Percentiles rank a stretch among this genome's conserved stretches.
These are phyloP conservation scores for Plantago coronopus DNA, from an alignment of 305 asterid species.

Conservation along the genomic window DNA sequence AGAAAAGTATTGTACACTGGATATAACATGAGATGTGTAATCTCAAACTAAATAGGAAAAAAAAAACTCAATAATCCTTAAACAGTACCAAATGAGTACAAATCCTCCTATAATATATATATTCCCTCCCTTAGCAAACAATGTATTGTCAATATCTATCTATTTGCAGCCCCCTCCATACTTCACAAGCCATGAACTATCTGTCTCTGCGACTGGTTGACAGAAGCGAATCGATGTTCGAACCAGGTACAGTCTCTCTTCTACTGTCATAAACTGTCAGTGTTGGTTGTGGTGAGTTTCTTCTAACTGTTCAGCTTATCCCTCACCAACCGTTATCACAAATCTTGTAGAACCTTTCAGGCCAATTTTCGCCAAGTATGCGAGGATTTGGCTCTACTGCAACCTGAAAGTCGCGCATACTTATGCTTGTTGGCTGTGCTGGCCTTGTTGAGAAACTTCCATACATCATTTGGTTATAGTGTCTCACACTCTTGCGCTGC, in stretches of 20 bases:
- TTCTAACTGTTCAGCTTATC: conserved; percentile 19
- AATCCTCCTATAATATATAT: conserved; percentile 20
- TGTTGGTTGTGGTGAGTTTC: conserved; percentile 5
- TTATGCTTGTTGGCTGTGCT: conserved; percentile 15
- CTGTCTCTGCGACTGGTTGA: background rate
- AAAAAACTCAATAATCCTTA: conserved; percentile 6
- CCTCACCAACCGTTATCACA: conserved; percentile 29
- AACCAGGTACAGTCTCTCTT: background rate
- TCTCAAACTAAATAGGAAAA: conserved; percentile 5
- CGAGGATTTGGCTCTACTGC: conserved; percentile 69
- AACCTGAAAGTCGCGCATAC: conserved; percentile 64
- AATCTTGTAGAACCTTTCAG: conserved; percentile 68
- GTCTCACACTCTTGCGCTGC: conserved; percentile 19
- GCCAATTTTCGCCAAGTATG: conserved; percentile 71
- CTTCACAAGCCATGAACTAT: background rate
- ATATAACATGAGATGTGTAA: conserved; percentile 23
- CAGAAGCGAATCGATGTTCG: background rate
- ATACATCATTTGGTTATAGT: conserved; percentile 22
- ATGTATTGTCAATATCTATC: conserved; percentile 27
- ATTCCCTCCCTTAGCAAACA: conserved; percentile 30
- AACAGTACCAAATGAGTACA: conserved; percentile 27
- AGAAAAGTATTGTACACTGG: conserved; percentile 23
- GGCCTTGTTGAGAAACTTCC: conserved; percentile 14
- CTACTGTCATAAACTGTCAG: conserved; percentile 4
- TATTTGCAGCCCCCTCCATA: conserved; percentile 21